Conservation (phyloP, 1,284 basidiomycete genomes). For the Ganoderma meredithae region DNA sequence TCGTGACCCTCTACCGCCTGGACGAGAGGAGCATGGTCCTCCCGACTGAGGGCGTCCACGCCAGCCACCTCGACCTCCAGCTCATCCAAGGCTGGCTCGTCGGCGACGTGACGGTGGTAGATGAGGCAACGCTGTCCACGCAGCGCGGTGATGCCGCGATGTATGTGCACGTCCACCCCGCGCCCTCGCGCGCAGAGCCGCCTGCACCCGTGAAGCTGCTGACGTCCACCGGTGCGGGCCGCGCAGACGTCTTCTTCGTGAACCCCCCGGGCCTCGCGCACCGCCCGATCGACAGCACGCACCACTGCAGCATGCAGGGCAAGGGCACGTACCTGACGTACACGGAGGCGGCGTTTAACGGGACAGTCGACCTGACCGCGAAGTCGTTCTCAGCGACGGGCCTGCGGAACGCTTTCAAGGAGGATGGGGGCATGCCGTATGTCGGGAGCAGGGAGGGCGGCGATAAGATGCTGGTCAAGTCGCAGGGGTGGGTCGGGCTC, state of each 20-base stretch:
- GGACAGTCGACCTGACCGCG: slow-evolving; percentile 54
- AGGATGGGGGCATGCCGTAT: slow-evolving; percentile 52
- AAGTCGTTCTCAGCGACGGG: slow-evolving; percentile 51
- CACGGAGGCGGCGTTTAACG: slow-evolving; percentile 56
- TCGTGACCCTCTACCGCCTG: slow-evolving; percentile 50
- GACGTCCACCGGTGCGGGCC: slow-evolving; percentile 56
- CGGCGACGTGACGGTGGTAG: slow-evolving; percentile 57
- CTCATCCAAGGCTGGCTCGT: slow-evolving; percentile 64
- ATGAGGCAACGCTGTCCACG: slow-evolving; percentile 52
- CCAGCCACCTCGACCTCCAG: slow-evolving; percentile 51
- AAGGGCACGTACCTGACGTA: slow-evolving; percentile 62
- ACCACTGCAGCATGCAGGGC: slow-evolving; percentile 55
- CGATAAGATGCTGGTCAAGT: slow-evolving; percentile 52
- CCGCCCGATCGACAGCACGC: slow-evolving; percentile 55
- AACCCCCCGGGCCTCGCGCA: slow-evolving; percentile 47
- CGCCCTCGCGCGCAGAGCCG: slow-evolving; percentile 35
- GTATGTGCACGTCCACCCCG: slow-evolving; percentile 56
- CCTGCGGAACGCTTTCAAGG: slow-evolving; percentile 38
- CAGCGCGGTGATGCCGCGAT: slow-evolving; percentile 58
- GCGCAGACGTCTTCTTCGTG: slow-evolving; percentile 58
- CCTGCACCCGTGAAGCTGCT: slow-evolving; percentile 47
- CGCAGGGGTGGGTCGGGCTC: slow-evolving; percentile 59
- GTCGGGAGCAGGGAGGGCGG: slow-evolving; percentile 53
- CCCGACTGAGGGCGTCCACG: slow-evolving; percentile 49
- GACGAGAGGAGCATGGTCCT: slow-evolving; percentile 53